Evolutionary conservation across 225 moss, liverwort and hornwort species (phyloP), one percentile per base, ranked within the genome.

Genomic region (Physcomitrellopsis africana): DNA sequence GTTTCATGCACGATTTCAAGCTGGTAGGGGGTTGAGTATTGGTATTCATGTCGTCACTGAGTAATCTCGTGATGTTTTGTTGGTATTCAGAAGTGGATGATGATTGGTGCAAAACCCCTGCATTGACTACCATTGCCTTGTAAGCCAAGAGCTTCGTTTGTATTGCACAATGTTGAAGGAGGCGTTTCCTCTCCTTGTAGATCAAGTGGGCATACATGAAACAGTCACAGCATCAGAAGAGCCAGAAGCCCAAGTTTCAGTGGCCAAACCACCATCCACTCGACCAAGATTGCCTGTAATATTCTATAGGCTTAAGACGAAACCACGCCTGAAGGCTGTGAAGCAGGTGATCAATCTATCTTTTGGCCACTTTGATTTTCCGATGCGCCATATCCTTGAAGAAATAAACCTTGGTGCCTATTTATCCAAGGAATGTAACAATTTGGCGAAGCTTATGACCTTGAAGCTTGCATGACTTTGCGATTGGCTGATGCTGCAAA

Each of bases 271-370:
- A 4, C 32, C 32, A 37, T 37, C 26, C 74, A 54, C 64, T 10
- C 86, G 67, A 53, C 91, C 85, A 29, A 89, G 75, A 56, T 73
- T 92, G 77, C 85, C 77, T 23, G 83, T 78, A 9, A 84, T 82
- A 51, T 86, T 87, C 54, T 64, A 67, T 63, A 76, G 74, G 26
- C 44, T 92, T 8, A 67, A 79, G 69, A 68, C 81, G 5, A 83
- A 63, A 69, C 69, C 76, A 9, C 86, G 80, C n/a, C 65, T 92
- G 60, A 83, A 77, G 74, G 76, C 79, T 42, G 75, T 84, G 67
- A 85, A 75, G 52, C 81, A 88, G 89, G 91, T 85, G 13, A 41
- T 52, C 51, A 9, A n/a, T 53, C 62, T 32, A 19, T 22, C 19
- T 72, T 19, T 14, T 11, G 14, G 17, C 4, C 13, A 51, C 17